Evolutionary conservation across 371 early-diverging fungal genomes (phyloP).

Genomic region (Mucor saturninus): DNA sequence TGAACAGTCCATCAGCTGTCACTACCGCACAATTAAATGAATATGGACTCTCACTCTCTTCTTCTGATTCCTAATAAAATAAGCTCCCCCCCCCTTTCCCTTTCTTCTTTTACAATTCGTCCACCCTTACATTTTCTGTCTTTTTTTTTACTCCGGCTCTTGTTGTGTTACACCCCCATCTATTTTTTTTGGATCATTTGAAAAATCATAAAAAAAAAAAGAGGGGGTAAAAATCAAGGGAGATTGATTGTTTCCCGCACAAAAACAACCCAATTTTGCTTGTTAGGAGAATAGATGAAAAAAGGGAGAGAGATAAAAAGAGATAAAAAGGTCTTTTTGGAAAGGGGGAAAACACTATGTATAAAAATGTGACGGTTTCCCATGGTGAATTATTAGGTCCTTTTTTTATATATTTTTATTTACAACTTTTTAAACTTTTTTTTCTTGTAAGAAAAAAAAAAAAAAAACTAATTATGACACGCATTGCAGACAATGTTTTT

Average conservation of each 20-base stretch:
- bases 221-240: too few species aligned
- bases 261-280: too few species aligned
- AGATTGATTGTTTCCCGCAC: too few species aligned
- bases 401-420: slow-evolving; percentile 4
- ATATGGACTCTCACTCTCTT: slow-evolving; percentile 59
- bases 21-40: slow-evolving; percentile 67
- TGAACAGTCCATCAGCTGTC: slow-evolving; percentile 76
- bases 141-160: not conserved
- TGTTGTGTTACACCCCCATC: too few species aligned
- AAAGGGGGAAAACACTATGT: too few species aligned
- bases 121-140: not conserved
- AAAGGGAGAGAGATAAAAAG: not conserved
- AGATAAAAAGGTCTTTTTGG: too few species aligned
- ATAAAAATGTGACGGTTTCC: slow-evolving; percentile 7
- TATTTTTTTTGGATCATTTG: too few species aligned
- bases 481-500: slow-evolving; percentile 39
- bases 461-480: slow-evolving; percentile 13
- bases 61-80: too few species aligned
- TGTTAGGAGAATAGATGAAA: not conserved
- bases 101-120: not conserved
- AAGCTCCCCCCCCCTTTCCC: not conserved
- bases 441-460: too few species aligned
- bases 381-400: not conserved
- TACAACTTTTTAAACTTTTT: slow-evolving; percentile 7
- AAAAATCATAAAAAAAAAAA: too few species aligned